These are phyloP conservation scores for Begonia masoniana DNA, from an alignment of 306 rosid species.

Conservation along the genomic window DNA sequence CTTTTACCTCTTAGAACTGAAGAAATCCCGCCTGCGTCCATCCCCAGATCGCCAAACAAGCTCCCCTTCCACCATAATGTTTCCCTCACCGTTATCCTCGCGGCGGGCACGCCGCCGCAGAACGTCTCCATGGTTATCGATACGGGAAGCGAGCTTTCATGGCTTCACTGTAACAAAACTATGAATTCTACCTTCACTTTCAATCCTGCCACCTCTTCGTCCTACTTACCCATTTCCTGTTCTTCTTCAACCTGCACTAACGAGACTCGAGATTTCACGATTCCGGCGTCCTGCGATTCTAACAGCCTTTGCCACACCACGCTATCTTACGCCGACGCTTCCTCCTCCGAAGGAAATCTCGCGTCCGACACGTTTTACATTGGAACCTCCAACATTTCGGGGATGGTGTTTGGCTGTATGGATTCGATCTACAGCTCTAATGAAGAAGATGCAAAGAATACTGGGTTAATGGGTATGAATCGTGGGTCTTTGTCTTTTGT, in stretches of 20 bases:
- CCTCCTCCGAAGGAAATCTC: constrained; percentile 72
- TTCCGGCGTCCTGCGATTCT: constrained; percentile 81
- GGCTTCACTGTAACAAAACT: constrained; percentile 58
- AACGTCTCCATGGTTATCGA: constrained; percentile 70
- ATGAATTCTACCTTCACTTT: constrained; percentile 9
- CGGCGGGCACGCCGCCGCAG: constrained; percentile 81
- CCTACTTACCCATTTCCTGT: constrained; percentile 44
- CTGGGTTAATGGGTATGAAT: constrained; percentile 88
- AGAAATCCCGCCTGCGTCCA: constrained; percentile 36
- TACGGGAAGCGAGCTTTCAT: constrained; percentile 86
- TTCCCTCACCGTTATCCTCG: constrained; percentile 47
- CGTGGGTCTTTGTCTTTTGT: constrained; percentile 67
- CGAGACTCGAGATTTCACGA: constrained; percentile 55
- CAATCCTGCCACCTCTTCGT: constrained; percentile 37
- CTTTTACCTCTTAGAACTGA: constrained; percentile 63
- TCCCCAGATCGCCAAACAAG: constrained; percentile 52
- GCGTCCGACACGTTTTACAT: constrained; percentile 56
- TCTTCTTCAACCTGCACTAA: constrained; percentile 61
- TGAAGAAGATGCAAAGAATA: constrained; percentile 38
- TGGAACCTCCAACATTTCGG: constrained; percentile 27
- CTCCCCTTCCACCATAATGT: constrained; percentile 70
- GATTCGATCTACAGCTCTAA: constrained; percentile 34
- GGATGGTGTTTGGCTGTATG: constrained; percentile 67
- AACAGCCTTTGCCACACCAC: constrained; percentile 70
- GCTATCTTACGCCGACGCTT: constrained; percentile 68